Conservation (phyloP, 257 asterid species). For the Scutellaria barbata region DNA sequence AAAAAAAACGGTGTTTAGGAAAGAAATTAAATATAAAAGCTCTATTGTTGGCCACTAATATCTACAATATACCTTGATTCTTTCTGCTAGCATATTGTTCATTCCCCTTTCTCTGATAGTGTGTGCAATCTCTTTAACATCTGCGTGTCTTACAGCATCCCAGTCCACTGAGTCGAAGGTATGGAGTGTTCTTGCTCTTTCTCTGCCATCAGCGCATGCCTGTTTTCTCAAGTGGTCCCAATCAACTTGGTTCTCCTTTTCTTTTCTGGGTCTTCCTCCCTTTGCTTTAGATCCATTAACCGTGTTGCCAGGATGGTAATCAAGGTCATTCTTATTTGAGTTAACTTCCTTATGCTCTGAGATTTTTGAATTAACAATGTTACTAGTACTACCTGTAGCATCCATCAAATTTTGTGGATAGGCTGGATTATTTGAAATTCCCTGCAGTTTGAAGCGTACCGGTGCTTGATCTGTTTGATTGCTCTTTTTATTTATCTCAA, state of each 20-base stretch:
- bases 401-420: conserved; percentile 43
- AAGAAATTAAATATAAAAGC: neutral
- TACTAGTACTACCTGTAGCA: conserved; percentile 53
- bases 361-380: conserved; percentile 40
- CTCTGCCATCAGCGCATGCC: conserved; percentile 49
- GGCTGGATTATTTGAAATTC: conserved; percentile 38
- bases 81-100: conserved; percentile 91
- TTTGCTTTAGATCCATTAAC: conserved; percentile 52
- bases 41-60: neutral
- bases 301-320: conserved; percentile 38
- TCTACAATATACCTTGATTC: conserved; percentile 69
- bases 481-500: conserved; percentile 33
- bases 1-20: neutral
- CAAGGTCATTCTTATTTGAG: conserved; percentile 45
- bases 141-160: conserved; percentile 87
- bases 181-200: conserved; percentile 57
- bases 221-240: conserved; percentile 81
- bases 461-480: conserved; percentile 43
- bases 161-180: conserved; percentile 92
- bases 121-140: conserved; percentile 77
- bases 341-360: conserved; percentile 53
- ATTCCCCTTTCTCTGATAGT: conserved; percentile 94
- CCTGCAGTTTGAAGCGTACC: conserved; percentile 42
- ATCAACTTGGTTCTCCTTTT: conserved; percentile 54
- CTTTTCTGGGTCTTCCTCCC: conserved; percentile 53